Conservation (phyloP, 257 asterid genomes). For the Verbena officinalis region DNA sequence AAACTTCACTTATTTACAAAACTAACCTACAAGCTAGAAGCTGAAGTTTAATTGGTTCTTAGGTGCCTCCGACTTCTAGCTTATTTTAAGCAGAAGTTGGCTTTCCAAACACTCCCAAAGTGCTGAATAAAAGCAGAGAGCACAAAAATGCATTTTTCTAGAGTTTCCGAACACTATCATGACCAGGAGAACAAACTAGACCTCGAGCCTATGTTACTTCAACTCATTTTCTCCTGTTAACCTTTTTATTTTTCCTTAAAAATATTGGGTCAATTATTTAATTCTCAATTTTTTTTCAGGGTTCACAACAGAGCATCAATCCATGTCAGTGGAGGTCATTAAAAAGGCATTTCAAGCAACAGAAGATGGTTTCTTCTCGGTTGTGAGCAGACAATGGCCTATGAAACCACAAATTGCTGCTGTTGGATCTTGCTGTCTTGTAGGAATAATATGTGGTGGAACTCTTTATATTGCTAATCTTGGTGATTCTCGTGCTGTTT, state of each 20-base stretch:
- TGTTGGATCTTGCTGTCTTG: conserved; percentile 88
- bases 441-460: conserved; percentile 74
- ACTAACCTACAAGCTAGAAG: no score
- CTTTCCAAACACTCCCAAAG: no score
- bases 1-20: no score
- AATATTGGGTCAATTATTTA: not conserved
- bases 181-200: no score
- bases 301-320: conserved; percentile 60
- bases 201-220: not conserved
- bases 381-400: conserved; percentile 64
- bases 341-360: conserved; percentile 69
- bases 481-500: conserved; percentile 88
- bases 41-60: no score
- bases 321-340: conserved; percentile 66
- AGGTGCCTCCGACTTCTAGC: no score
- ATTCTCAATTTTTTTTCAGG: conserved; percentile 38
- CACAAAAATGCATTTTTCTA: no score
- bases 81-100: no score
- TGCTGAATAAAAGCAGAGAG: no score
- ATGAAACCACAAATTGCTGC: conserved; percentile 76
- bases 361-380: conserved; percentile 65
- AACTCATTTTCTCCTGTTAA: conserved; percentile 2
- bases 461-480: conserved; percentile 71
- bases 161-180: no score
- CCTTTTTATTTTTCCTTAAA: not conserved